Base-by-base conservation (phyloP, 2,329 filamentous ascomycete species). In the Talaromyces piceae region DNA sequence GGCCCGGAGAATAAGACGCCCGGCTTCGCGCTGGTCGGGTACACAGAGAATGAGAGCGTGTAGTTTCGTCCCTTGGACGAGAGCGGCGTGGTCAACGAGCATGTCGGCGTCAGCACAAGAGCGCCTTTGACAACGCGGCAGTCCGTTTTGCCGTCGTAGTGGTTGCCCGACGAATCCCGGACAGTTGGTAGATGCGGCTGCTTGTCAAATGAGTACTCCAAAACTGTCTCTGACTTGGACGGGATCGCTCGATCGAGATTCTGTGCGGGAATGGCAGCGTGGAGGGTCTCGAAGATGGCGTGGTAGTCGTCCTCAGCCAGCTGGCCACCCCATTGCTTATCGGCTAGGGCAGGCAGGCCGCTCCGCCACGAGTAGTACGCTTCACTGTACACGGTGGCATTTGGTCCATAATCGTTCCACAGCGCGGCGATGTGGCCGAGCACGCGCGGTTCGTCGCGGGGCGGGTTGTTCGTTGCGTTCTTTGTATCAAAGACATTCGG, bases 281-380 rank as follows among this genome's bases (percentile, higher is more conserved):
- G 73, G 3, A 80, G 62, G 0, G 51, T 54, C 0, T 64, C 59
- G 27, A 77, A 74, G 0, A 73, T 61, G 0, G 54, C 25, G 1
- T 63, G 30, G 55, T 76, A 79, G 45, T 74, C 69, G 0, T 62
- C 54, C 30, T 67, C 63, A 0, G 66, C 61, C 6, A 78, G 59
- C 39, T 73, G 67, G 0, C 76, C 75, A n/a, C 75, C 75, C 76
- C 76, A 79, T 59, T 78, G 76, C 63, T 78, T 78, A 58, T 78
- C 76, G 1, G 67, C 75, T 2, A 79, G 60, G 0, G 75, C 74
- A 1, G 76, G 74, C 9, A 78, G 67, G 1, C 70, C 70, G 5
- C 60, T 63, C 2, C 71, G 64, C 68, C 72, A 73, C 2, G 73
- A 66, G 52, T 76, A 76, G 55, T 78, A 78, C 0, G 73, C 70